phyloP scores from a whole-genome alignment of 441 rosid genomes.

The Iberis amara region DNA sequence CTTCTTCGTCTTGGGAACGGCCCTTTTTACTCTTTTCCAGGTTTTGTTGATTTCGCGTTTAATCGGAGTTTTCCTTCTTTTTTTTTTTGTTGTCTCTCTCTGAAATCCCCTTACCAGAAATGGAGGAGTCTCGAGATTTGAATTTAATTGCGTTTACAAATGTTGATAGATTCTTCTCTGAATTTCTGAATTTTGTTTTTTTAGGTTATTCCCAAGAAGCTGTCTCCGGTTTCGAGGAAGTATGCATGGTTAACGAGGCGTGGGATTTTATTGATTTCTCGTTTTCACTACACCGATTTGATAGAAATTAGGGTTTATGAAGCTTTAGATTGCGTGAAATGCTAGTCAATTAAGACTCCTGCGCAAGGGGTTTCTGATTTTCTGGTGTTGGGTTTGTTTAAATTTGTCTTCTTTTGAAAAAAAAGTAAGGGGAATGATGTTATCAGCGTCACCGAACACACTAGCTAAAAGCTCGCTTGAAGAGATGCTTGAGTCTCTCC shows the following conservation, averaged over 20 bases:
- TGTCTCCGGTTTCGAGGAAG: conserved; percentile 27
- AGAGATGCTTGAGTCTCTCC: conserved; percentile 85
- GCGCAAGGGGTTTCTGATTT: background rate
- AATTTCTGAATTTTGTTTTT: background rate
- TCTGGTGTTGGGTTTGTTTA: conserved; percentile 19
- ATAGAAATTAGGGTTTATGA: conserved; percentile 34
- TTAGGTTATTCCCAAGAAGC: conserved; percentile 15
- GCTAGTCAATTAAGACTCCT: conserved; percentile 21
- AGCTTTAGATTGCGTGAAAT: conserved; percentile 21
- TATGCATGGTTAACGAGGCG: conserved; percentile 30
- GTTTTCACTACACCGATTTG: conserved; percentile 14
- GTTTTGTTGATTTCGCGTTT: conserved; percentile 23
- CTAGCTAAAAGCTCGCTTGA: conserved; percentile 73
- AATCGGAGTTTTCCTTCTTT: background rate
- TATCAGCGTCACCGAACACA: conserved; percentile 34
- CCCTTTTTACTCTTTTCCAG: conserved; percentile 19
- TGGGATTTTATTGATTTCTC: background rate
- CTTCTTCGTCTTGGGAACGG: conserved; percentile 2
- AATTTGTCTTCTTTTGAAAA: background rate
- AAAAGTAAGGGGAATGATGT: conserved; percentile 17
- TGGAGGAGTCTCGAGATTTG: conserved; percentile 29
- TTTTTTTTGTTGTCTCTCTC: background rate
- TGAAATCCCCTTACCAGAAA: conserved; percentile 6
- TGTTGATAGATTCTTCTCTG: conserved; percentile 11
- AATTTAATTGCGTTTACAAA: conserved; percentile 15